Evolutionary conservation across 495 filamentous ascomycete species (phyloP).

Genomic region (Podospora sp.): DNA sequence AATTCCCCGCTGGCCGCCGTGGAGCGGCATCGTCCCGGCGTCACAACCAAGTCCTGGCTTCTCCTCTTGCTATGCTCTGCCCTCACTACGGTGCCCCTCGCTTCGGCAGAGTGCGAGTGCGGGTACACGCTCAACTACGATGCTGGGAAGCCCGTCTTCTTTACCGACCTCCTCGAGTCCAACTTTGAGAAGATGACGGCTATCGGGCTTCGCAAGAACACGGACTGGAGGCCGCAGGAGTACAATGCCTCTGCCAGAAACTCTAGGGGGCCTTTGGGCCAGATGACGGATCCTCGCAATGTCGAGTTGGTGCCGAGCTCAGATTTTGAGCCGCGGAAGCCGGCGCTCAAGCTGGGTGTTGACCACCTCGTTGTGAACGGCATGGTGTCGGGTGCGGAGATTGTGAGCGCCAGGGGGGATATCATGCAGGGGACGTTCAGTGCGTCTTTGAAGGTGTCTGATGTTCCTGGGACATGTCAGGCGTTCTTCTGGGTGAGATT

Average conservation of each 20-base stretch:
- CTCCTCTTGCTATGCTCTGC: conserved; percentile 1
- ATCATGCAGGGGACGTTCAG: conserved; percentile 68
- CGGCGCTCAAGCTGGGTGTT: conserved; percentile 57
- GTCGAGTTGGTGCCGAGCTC: conserved; percentile 39
- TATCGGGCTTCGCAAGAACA: conserved; percentile 47
- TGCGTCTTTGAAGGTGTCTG: conserved; percentile 63
- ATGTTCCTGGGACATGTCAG: conserved; percentile 65
- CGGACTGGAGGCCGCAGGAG: conserved; percentile 64
- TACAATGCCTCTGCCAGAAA: conserved; percentile 59
- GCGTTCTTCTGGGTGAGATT: conserved; percentile 73
- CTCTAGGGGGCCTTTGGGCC: conserved; percentile 66
- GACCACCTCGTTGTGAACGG: conserved; percentile 47
- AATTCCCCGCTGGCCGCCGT: neutral
- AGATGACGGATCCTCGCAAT: conserved; percentile 58
- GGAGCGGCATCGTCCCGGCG: neutral
- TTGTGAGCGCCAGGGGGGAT: conserved; percentile 59
- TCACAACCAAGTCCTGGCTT: neutral
- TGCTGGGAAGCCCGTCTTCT: conserved; percentile 44
- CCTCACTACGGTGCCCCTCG: conserved; percentile 14
- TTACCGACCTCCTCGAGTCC: conserved; percentile 69
- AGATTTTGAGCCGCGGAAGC: conserved; percentile 40
- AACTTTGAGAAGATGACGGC: conserved; percentile 63
- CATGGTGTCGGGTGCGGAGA: conserved; percentile 62
- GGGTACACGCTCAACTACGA: conserved; percentile 55
- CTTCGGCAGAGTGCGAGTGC: conserved; percentile 66